These are phyloP conservation scores for Pharnaceum exiguum DNA, from an alignment of 148 eudicot genomes.

Conservation along the genomic window DNA sequence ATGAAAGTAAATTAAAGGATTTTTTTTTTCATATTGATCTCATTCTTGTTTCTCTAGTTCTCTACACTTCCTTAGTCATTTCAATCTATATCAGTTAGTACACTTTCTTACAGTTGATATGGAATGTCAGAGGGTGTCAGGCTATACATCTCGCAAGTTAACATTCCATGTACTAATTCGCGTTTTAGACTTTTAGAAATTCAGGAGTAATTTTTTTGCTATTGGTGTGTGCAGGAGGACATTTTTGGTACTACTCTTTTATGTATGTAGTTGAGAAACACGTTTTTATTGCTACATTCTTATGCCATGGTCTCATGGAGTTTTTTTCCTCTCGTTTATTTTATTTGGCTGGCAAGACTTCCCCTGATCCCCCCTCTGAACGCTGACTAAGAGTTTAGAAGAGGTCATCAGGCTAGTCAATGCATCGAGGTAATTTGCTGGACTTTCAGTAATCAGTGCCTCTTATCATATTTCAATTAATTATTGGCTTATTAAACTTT, in stretches of 20 bases:
- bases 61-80: too few relatives aligned
- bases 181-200: neutral
- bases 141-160: neutral
- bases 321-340: slow-evolving; percentile 2
- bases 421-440: slow-evolving; percentile 38
- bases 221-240: slow-evolving; percentile 55
- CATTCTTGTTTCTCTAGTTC: too few relatives aligned
- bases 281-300: too few relatives aligned
- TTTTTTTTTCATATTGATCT: too few relatives aligned
- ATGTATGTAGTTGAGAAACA: slow-evolving; percentile 51
- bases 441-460: neutral
- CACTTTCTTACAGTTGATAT: slow-evolving; percentile 48
- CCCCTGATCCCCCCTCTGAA: neutral
- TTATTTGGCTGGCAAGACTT: neutral
- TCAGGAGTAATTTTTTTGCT: neutral
- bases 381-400: slow-evolving; percentile 56
- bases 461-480: neutral
- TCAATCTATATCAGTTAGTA: too few relatives aligned
- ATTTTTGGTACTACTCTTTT: slow-evolving; percentile 62
- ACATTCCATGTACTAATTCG: neutral
- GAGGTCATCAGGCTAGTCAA: slow-evolving; percentile 57
- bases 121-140: slow-evolving; percentile 39
- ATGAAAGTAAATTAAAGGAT: too few relatives aligned
- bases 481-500: slow-evolving; percentile 8
- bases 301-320: neutral